Conservation (phyloP, 768 basidiomycete genomes). For the Daedaleopsis sinensis region DNA sequence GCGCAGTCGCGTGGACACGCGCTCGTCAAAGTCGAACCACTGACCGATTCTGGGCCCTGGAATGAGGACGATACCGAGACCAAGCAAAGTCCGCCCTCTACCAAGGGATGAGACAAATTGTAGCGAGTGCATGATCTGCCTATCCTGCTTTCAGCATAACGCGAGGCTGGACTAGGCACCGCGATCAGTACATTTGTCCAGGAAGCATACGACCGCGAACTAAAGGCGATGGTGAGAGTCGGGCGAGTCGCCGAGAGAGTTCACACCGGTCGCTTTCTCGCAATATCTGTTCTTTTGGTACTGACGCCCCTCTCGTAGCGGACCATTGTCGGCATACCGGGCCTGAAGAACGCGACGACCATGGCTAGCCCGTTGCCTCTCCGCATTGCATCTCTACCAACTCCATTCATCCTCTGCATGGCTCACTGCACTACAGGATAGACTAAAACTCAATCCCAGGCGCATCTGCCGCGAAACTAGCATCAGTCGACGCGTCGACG, state of each 20-base stretch:
- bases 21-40: background rate
- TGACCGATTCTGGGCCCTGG: background rate
- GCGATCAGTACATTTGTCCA: background rate
- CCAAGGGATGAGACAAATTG: constrained; percentile 9
- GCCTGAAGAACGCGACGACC: background rate
- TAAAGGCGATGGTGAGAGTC: constrained; percentile 2
- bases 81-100: constrained; percentile 8
- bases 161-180: constrained; percentile 6
- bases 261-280: constrained; percentile 6
- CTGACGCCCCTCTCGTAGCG: background rate
- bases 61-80: background rate
- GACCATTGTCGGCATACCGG: constrained; percentile 12
- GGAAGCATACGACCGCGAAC: background rate
- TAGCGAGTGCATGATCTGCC: constrained; percentile 11
- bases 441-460: background rate
- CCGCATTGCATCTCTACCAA: background rate
- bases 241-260: constrained; percentile 4
- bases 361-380: background rate
- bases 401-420: background rate
- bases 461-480: background rate
- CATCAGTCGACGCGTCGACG: background rate
- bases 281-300: background rate
- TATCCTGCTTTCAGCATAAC: background rate
- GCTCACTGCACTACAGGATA: background rate
- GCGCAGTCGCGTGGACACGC: background rate